phyloP scores from a whole-genome alignment of 192 early-diverging fungal species.

The Coemansia sp. region DNA sequence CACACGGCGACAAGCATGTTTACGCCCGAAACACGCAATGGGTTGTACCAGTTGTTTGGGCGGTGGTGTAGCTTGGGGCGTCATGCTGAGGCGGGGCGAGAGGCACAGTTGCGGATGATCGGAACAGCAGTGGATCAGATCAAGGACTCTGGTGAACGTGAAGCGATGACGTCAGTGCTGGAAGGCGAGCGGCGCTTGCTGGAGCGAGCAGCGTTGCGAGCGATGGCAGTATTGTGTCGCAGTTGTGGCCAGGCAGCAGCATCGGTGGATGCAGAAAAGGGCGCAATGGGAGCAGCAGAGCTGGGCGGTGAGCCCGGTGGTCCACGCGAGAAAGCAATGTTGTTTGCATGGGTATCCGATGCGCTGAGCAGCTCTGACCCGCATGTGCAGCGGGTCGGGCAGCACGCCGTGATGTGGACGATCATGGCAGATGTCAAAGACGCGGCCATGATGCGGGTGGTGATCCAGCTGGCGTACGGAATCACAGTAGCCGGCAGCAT shows the following conservation, averaged over 20 bases:
- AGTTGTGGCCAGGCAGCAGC: constrained; percentile 1
- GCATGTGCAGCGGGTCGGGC: constrained; percentile 35
- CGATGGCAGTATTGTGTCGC: constrained; percentile 83
- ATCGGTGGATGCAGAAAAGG: constrained; percentile 1
- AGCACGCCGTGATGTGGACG: constrained; percentile 48
- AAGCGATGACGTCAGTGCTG: constrained; percentile 60
- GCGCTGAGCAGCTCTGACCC: constrained; percentile 29
- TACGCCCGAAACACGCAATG: constrained; percentile 73
- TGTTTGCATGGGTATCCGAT: constrained; percentile 51
- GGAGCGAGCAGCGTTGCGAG: constrained; percentile 76
- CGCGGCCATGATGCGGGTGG: constrained; percentile 34
- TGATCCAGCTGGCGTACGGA: constrained; percentile 49
- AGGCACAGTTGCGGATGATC: constrained; percentile 72
- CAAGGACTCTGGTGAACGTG: constrained; percentile 72
- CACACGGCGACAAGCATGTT: constrained; percentile 54
- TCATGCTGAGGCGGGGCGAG: constrained; percentile 55
- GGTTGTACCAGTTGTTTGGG: constrained; percentile 83
- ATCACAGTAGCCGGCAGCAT: constrained; percentile 29
- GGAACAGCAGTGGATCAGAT: constrained; percentile 63
- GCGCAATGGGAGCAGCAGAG: neutral
- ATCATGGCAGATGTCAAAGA: constrained; percentile 25
- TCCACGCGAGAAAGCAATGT: constrained; percentile 37
- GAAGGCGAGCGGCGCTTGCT: constrained; percentile 76
- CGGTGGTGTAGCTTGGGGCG: constrained; percentile 89
- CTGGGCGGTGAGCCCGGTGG: constrained; percentile 30